phyloP scores from a whole-genome alignment of 2,329 filamentous ascomycete genomes.

The Fusarium pseudograminearum region DNA sequence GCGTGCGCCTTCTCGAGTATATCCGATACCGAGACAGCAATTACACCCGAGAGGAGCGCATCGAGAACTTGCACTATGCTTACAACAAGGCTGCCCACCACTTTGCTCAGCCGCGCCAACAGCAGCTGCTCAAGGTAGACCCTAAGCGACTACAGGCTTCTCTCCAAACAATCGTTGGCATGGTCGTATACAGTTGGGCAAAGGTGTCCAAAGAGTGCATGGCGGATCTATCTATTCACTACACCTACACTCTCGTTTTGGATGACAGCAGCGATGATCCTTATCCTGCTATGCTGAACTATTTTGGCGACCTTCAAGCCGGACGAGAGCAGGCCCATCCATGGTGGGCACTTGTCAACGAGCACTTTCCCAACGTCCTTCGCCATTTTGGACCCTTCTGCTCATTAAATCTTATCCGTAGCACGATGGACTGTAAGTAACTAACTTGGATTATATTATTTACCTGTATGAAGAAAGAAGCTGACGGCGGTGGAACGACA shows the following conservation, averaged over 20 bases:
- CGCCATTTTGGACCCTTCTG: slow-evolving; percentile 1
- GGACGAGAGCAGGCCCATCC: neutral
- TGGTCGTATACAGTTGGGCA: slow-evolving; percentile 2
- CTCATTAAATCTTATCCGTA: neutral
- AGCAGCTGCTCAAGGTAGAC: neutral
- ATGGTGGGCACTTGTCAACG: neutral
- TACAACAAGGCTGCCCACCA: neutral
- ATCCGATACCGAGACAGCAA: neutral
- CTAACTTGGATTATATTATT: rapidly evolving
- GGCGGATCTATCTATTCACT: neutral
- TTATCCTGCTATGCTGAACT: neutral
- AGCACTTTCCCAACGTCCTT: neutral
- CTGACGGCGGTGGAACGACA: neutral
- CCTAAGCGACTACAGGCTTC: neutral
- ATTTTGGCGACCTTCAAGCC: neutral
- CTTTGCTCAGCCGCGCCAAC: neutral
- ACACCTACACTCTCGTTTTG: neutral
- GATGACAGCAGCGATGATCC: neutral
- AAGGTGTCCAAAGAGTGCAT: neutral
- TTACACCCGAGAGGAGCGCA: neutral
- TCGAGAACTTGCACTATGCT: neutral
- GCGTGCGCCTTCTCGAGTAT: neutral
- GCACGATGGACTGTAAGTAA: neutral
- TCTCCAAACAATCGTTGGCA: neutral
- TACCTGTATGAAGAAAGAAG: neutral